A percentile compares a stretch with the other conserved stretches of the same genome.
phyloP scores from a whole-genome alignment of 192 early-diverging fungal genomes.

The Coemansia sp. region DNA sequence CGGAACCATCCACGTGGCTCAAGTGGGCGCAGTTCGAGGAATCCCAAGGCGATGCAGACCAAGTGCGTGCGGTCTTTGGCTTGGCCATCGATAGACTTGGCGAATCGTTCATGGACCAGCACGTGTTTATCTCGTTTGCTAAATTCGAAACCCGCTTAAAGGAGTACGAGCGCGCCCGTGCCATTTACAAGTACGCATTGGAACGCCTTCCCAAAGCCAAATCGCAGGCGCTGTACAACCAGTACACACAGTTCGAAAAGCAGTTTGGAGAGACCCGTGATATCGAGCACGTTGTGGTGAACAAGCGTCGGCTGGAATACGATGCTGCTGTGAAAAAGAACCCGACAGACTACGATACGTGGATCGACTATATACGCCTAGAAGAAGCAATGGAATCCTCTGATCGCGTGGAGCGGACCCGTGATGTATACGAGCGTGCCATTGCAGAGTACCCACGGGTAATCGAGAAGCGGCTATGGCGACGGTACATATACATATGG shows the following conservation, averaged over 20 bases:
- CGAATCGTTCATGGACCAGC: conserved; percentile 89
- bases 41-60: conserved; percentile 67
- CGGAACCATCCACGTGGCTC: conserved; percentile 93
- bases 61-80: conserved; percentile 79
- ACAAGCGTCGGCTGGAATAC: conserved; percentile 88
- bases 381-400: conserved; percentile 77
- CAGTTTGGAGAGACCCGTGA: conserved; percentile 86
- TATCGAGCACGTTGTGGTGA: conserved; percentile 88
- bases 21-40: conserved; percentile 98
- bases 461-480: conserved; percentile 90
- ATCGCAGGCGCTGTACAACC: conserved; percentile 87
- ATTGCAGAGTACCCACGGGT: conserved; percentile 85
- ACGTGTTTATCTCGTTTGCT: conserved; percentile 94
- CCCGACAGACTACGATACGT: conserved; percentile 94
- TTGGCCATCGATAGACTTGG: conserved; percentile 85
- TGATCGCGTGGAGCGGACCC: conserved; percentile 69
- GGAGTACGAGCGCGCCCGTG: conserved; percentile 90
- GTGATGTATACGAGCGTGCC: conserved; percentile 96
- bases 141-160: conserved; percentile 89
- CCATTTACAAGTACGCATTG: conserved; percentile 94
- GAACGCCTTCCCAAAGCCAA: conserved; percentile 80
- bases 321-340: conserved; percentile 71
- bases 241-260: conserved; percentile 97
- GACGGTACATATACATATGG: conserved; percentile 99
- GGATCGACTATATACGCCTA: conserved; percentile 93